Evolutionary conservation across 208 protist species (phyloP), one percentile per base, ranked within the genome.

Genomic region (Trichomonas gallinae): DNA sequence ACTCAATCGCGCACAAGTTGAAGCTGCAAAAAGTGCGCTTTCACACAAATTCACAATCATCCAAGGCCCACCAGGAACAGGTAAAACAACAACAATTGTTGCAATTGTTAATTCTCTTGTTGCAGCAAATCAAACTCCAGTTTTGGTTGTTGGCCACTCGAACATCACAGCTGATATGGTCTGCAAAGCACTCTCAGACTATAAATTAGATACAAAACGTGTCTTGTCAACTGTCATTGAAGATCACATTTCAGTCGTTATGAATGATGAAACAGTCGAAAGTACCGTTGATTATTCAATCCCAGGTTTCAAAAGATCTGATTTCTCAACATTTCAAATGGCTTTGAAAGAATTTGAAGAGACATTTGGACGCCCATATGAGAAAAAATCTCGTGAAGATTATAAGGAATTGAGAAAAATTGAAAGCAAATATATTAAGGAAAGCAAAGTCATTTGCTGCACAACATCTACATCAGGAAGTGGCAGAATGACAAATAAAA

Each of bases 101-200:
- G 98, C 98, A 21, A 98, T 99, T 87, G 98, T 99, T 8, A 99
- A 99, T 96, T 98, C 99, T 82, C 91, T 99, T 13, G 97, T 97
- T 13, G 45, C 98, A 38, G 42, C 63, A 42, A 91, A 82, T 36
- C 38, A 58, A 0, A 83, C 96, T n/a, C 97, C 98, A 96, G 98
- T 99, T 0, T 97, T 99, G 15, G 98, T 99, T 15, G 98, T 98
- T 97, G 99, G 99, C 2, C 99, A 99, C 38, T 98, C 97, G 38
- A 99, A 99, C 97, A 98, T 99, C 9, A 99, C 99, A 38, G 99
- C 99, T 31, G 99, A 99, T 97, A 98, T 99, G 83, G 97, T 99
- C 0, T 98, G 98, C 9, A 98, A 99, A 88, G 98, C 98, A 96
- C 98, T 99, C 58, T 98, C 98, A 93, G 97, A 82, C 34, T 99